These are phyloP conservation scores for Pseudogymnoascus sp. DNA, from an alignment of 2,329 filamentous ascomycete genomes.

Conservation along the genomic window DNA sequence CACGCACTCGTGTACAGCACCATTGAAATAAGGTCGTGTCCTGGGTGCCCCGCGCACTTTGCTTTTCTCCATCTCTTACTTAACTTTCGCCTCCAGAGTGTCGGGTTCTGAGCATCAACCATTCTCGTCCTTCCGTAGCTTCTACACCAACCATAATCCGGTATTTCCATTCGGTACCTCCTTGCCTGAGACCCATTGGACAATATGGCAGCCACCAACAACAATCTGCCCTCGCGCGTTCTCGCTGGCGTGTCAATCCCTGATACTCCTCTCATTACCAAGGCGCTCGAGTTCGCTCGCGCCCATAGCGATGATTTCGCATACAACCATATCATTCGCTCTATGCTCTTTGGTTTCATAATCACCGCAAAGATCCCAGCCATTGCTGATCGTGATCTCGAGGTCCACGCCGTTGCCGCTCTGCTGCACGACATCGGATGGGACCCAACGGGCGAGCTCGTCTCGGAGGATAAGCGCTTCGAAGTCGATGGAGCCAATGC, in stretches of 20 bases:
- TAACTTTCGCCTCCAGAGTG: neutral
- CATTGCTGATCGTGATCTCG: slow-evolving; percentile 24
- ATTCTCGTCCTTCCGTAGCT: neutral
- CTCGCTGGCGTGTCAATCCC: slow-evolving; percentile 30
- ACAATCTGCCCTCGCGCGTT: slow-evolving; percentile 6
- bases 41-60: neutral
- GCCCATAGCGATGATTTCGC: slow-evolving; percentile 24
- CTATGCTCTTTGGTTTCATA: slow-evolving; percentile 30
- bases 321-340: slow-evolving; percentile 34
- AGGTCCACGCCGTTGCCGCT: slow-evolving; percentile 32
- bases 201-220: neutral
- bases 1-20: neutral
- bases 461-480: slow-evolving; percentile 39
- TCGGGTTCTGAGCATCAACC: neutral
- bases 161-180: neutral
- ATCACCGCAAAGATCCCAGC: slow-evolving; percentile 28
- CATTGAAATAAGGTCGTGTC: neutral
- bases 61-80: neutral
- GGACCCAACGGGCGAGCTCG: slow-evolving; percentile 29
- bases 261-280: slow-evolving; percentile 30
- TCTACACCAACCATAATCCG: neutral
- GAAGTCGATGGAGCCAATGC: slow-evolving; percentile 42
- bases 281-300: slow-evolving; percentile 28
- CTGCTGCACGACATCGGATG: slow-evolving; percentile 38
- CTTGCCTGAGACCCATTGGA: neutral